Evolutionary conservation across 1,284 basidiomycete species (phyloP).

Genomic region (Trametes hirsuta): DNA sequence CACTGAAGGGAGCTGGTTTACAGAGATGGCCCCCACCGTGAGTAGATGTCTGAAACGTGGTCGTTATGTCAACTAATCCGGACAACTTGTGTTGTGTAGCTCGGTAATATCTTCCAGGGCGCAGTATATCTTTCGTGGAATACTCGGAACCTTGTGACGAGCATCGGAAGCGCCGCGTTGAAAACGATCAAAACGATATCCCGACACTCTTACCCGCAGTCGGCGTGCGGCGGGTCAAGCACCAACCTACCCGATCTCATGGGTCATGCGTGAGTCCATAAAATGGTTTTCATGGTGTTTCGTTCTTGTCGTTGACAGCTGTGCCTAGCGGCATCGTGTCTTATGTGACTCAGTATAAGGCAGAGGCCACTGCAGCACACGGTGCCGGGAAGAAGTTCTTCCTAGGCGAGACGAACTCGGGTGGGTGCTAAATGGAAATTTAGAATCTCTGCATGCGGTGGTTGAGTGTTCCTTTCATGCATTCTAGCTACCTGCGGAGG

Average conservation of each 20-base stretch:
- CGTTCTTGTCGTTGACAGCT: neutral
- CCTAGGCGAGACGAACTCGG: constrained; percentile 51
- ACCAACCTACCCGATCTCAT: constrained; percentile 44
- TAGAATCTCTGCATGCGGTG: neutral
- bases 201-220: constrained; percentile 49
- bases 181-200: constrained; percentile 42
- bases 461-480: neutral
- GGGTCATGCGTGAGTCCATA: constrained; percentile 42
- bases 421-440: constrained; percentile 22
- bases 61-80: neutral
- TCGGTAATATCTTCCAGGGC: constrained; percentile 45
- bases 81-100: constrained; percentile 18
- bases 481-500: constrained; percentile 46
- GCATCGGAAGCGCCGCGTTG: constrained; percentile 37
- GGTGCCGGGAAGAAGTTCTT: constrained; percentile 42
- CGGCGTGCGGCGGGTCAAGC: constrained; percentile 45
- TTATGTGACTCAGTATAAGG: constrained; percentile 40
- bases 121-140: constrained; percentile 48
- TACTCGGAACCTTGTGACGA: constrained; percentile 39
- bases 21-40: constrained; percentile 38
- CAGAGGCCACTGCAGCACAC: constrained; percentile 42
- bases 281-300: too few relatives aligned
- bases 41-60: neutral
- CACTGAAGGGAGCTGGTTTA: constrained; percentile 43
- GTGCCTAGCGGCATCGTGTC: constrained; percentile 40